Evolutionary conservation across 331 rosid genomes (phyloP).

Genomic region (Ulmus americana): DNA sequence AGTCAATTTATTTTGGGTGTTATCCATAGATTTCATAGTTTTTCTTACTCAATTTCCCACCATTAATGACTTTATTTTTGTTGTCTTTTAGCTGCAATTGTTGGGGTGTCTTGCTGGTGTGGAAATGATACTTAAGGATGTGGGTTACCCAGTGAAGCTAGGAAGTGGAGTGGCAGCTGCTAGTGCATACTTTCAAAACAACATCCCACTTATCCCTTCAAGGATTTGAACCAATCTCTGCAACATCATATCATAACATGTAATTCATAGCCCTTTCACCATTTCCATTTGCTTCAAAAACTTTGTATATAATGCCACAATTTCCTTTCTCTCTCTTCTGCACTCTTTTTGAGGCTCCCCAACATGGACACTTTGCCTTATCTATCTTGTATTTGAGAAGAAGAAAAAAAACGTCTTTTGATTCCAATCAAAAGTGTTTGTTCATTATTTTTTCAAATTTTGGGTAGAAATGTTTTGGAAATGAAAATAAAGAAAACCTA

Average conservation of each 20-base stretch:
- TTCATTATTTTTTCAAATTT: no score
- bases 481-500: no score
- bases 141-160: constrained; percentile 86
- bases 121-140: constrained; percentile 93
- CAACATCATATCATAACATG: constrained; percentile 21
- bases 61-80: neutral
- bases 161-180: constrained; percentile 99
- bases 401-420: no score
- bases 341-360: constrained; percentile 2
- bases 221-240: constrained; percentile 45
- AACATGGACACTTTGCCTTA: no score
- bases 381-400: no score
- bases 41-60: neutral
- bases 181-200: constrained; percentile 70
- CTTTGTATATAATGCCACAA: constrained; percentile 7
- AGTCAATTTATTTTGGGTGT: no score
- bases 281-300: constrained; percentile 20
- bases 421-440: no score
- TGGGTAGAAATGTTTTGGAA: no score
- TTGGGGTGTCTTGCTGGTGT: constrained; percentile 98
- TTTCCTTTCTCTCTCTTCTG: neutral
- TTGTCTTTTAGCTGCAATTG: constrained; percentile 67
- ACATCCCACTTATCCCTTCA: constrained; percentile 76
- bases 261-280: constrained; percentile 22
- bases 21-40: neutral